Conservation (phyloP, 176 grass and related monocot genomes). For the Eremochloa ophiuroides region DNA sequence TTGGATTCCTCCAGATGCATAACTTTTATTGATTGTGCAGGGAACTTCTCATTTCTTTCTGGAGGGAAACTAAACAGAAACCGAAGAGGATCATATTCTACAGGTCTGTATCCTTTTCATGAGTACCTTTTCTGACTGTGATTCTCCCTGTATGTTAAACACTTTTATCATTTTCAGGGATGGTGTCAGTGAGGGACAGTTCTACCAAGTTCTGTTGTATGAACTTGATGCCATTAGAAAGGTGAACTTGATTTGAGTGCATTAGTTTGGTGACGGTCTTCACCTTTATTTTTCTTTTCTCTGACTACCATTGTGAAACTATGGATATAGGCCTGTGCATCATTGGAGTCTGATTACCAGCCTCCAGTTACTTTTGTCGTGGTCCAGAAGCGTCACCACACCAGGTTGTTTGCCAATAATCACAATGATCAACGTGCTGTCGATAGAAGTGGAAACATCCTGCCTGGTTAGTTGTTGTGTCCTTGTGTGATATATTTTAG, state of each 20-base stretch:
- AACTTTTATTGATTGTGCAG: constrained; percentile 39
- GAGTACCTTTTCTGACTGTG: not conserved
- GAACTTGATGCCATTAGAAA: constrained; percentile 96
- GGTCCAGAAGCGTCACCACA: constrained; percentile 98
- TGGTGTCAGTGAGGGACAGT: constrained; percentile 93
- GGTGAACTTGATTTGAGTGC: constrained; percentile 27
- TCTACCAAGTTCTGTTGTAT: constrained; percentile 92
- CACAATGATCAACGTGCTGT: constrained; percentile 64
- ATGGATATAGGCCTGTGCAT: constrained; percentile 69
- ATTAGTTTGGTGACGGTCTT: not conserved
- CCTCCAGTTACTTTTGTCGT: constrained; percentile 95
- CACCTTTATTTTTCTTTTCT: not conserved
- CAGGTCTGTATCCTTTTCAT: constrained; percentile 47
- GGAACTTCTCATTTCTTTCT: constrained; percentile 91
- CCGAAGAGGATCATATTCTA: constrained; percentile 97
- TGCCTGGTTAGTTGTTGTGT: constrained; percentile 64
- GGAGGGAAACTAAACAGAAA: constrained; percentile 76
- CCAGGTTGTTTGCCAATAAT: constrained; percentile 87
- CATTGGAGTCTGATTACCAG: constrained; percentile 90
- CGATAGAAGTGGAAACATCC: constrained; percentile 88
- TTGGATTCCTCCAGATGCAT: not conserved
- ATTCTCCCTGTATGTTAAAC: constrained; percentile 5
- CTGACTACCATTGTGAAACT: not conserved
- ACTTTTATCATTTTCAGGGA: constrained; percentile 44
- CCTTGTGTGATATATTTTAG: not conserved